A percentile compares a stretch with the other conserved stretches of the same genome.
phyloP scores from a whole-genome alignment of 495 filamentous ascomycete species.

The Cudoniella acicularis region DNA sequence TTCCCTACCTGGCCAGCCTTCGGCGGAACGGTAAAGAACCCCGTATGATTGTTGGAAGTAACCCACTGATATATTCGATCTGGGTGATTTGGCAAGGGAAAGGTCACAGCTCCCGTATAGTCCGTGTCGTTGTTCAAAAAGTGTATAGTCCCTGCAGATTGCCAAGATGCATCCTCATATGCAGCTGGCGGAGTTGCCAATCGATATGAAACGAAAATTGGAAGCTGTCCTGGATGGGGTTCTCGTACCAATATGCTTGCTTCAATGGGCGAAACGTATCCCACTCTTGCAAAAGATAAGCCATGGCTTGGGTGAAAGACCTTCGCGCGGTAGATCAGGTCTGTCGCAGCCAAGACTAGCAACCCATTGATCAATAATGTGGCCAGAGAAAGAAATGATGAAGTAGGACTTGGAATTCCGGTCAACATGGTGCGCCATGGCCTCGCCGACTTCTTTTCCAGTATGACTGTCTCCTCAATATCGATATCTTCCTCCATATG shows the following conservation, averaged over 20 bases:
- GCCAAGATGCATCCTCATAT: conserved; percentile 56
- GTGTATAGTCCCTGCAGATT: conserved; percentile 57
- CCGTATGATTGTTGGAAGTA: conserved; percentile 78
- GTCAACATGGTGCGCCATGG: conserved; percentile 62
- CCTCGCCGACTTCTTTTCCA: conserved; percentile 35
- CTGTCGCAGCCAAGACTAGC: conserved; percentile 61
- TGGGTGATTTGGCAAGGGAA: conserved; percentile 49
- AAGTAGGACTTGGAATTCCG: conserved; percentile 70
- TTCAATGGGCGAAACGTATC: conserved; percentile 76
- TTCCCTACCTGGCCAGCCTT: conserved; percentile 53
- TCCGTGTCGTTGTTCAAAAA: conserved; percentile 73
- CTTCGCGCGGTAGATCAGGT: conserved; percentile 68
- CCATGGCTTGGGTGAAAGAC: conserved; percentile 66
- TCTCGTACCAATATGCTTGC: conserved; percentile 84
- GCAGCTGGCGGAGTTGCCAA: conserved; percentile 42
- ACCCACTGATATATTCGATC: conserved; percentile 71
- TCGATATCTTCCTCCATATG: conserved; percentile 44
- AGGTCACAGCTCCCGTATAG: conserved; percentile 63
- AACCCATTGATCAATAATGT: conserved; percentile 68
- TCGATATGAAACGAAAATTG: conserved; percentile 61
- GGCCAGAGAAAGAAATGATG: conserved; percentile 48
- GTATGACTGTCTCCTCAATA: conserved; percentile 45
- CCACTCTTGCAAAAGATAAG: conserved; percentile 77
- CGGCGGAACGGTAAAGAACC: conserved; percentile 71
- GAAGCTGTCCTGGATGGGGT: conserved; percentile 68